These are phyloP conservation scores for Trichoderma sp. DNA, from an alignment of 2,329 filamentous ascomycete genomes.

Conservation along the genomic window DNA sequence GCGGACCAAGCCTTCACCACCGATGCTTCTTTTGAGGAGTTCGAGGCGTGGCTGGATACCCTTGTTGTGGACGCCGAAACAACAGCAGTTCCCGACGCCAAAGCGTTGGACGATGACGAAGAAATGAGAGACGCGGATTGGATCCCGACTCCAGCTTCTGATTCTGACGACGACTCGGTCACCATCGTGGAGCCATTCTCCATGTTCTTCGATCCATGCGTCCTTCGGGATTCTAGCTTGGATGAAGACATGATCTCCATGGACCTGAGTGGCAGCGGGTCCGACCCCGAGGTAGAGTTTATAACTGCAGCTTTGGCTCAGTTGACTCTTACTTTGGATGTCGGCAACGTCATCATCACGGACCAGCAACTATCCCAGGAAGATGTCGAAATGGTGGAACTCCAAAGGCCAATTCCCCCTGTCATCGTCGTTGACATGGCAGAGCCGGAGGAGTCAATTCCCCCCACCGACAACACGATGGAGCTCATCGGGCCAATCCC, in stretches of 20 bases:
- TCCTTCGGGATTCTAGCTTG: slow-evolving; percentile 9
- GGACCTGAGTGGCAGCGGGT: neutral
- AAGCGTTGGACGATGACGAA: neutral
- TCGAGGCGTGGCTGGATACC: neutral
- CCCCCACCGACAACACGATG: slow-evolving; percentile 8
- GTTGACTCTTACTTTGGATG: neutral
- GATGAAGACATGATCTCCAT: slow-evolving; percentile 8
- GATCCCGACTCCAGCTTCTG: neutral
- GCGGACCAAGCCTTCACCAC: neutral
- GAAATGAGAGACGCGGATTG: neutral
- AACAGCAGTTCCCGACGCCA: neutral
- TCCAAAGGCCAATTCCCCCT: slow-evolving; percentile 8
- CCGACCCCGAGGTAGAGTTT: slow-evolving; percentile 11
- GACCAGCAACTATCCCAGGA: slow-evolving; percentile 6
- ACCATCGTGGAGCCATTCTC: neutral
- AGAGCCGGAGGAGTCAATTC: neutral
- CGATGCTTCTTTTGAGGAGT: neutral
- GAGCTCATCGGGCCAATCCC: neutral
- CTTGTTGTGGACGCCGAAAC: neutral
- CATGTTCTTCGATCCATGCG: neutral
- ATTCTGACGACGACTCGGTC: neutral
- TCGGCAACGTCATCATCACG: slow-evolving; percentile 3
- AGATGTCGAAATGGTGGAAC: slow-evolving; percentile 8
- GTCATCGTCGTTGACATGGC: slow-evolving; percentile 1
- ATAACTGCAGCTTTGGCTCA: slow-evolving; percentile 16